These are phyloP conservation scores for Knufia petricola DNA, from an alignment of 2,329 filamentous ascomycete species.

Conservation along the genomic window DNA sequence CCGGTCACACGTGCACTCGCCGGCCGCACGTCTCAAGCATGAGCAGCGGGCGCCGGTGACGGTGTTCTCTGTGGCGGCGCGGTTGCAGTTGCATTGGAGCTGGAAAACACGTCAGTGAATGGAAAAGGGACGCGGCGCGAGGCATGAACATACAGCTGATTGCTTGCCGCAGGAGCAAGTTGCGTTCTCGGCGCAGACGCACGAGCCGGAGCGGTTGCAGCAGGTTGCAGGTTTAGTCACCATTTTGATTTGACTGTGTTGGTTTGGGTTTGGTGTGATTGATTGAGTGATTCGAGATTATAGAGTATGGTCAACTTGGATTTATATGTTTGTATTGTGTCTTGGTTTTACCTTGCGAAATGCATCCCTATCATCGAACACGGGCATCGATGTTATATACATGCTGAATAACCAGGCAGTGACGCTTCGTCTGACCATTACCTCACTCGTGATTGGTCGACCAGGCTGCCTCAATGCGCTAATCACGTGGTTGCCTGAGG, in stretches of 20 bases:
- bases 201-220: constrained; percentile 50
- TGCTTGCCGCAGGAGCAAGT: constrained; percentile 85
- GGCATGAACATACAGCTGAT: constrained; percentile 44
- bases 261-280: constrained; percentile 13
- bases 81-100: constrained; percentile 74
- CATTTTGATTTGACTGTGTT: constrained; percentile 27
- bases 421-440: constrained; percentile 5
- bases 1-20: constrained; percentile 72
- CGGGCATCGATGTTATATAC: constrained; percentile 1
- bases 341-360: not conserved
- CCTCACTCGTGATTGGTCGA: constrained; percentile 2
- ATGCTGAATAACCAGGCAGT: not conserved
- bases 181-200: constrained; percentile 49
- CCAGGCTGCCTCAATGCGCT: not conserved
- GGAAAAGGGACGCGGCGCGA: not conserved
- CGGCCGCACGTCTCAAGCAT: constrained; percentile 54
- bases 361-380: too few relatives aligned
- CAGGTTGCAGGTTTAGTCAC: constrained; percentile 43
- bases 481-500: not conserved
- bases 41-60: constrained; percentile 67
- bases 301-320: not conserved
- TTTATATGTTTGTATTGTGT: not conserved
- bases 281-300: not conserved
- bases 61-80: constrained; percentile 64
- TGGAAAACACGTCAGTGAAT: not conserved